Evolutionary conservation across 1,139 yeast species (phyloP).

Genomic region (Sporopachydermia cereana): DNA sequence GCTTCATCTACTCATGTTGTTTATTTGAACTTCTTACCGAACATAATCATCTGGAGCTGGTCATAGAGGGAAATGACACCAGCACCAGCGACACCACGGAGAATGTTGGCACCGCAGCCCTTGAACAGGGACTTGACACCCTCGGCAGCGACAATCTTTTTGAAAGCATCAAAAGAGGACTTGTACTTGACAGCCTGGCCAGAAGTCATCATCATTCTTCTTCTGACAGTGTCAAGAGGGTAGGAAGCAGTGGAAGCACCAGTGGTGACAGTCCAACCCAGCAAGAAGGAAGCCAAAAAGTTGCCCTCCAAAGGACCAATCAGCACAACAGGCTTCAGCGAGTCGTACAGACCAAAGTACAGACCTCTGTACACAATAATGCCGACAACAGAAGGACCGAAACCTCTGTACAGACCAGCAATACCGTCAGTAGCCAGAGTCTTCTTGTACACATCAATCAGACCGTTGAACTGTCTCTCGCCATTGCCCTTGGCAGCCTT

Average conservation of each 20-base stretch:
- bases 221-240: constrained; percentile 75
- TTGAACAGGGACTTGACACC: constrained; percentile 65
- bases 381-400: constrained; percentile 74
- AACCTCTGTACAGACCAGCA: constrained; percentile 77
- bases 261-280: constrained; percentile 73
- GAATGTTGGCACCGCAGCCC: constrained; percentile 83
- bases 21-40: constrained; percentile 61
- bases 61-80: constrained; percentile 76
- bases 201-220: constrained; percentile 85
- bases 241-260: constrained; percentile 72
- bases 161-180: constrained; percentile 66
- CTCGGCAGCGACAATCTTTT: constrained; percentile 59
- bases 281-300: constrained; percentile 63
- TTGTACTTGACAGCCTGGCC: constrained; percentile 70
- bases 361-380: constrained; percentile 76
- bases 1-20: constrained; percentile 9
- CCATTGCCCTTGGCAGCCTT: constrained; percentile 58
- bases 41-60: constrained; percentile 60
- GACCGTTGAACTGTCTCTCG: constrained; percentile 70
- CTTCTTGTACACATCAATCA: constrained; percentile 67
- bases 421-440: constrained; percentile 66
- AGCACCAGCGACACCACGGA: constrained; percentile 84
- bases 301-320: constrained; percentile 62
- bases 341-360: constrained; percentile 73
- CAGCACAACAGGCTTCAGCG: constrained; percentile 64